Base-by-base conservation (phyloP, 2,329 filamentous ascomycete genomes). In the Ophiocordyceps australis region DNA sequence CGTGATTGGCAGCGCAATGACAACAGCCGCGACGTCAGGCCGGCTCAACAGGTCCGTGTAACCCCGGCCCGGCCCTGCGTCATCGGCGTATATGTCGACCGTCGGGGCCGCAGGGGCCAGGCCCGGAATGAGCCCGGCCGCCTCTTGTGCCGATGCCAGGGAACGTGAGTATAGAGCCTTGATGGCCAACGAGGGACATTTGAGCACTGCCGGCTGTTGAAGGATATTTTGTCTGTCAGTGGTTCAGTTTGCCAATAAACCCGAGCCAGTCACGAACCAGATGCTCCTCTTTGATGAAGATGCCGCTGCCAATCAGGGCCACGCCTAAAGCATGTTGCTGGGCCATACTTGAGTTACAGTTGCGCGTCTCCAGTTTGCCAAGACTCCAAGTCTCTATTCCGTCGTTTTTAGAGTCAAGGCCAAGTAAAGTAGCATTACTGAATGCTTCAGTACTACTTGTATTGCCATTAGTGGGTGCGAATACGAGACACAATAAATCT, bases 91-190 rank as follows among this genome's bases (percentile, higher is more conserved):
- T 28, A 72, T 42, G 15, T 65, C 62, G 1, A 52, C 43, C 5
- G 30, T 4, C 22, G 4, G 37, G 26, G 29, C 5, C 30, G 11
- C 22, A 2, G 38, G 27, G 30, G 29, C 28, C 31, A 38, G 21
- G 17, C 45, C 39, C 35, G 41, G 41, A 13, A 54, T 45, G 13
- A 57, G 50, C 3, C 47, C 42, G 11, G 51, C 49, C 4, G 59
- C 48, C 10, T 42, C 45, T 33, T 62, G 40, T n/a, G 69, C 71
- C 6, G 70, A 70, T 12, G 54, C 47, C 26, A 65, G 55, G 9
- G 66, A 67, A 27, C 73, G 65, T 4, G 71, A 76, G 49, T 73
- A 80, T 35, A 76, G 55, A 14, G 71, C 70, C 47, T 69, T 74
- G 35, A 80, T 58, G 9, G 49, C 45, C 9, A 77, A 49, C 20